A percentile compares a stretch with the other conserved stretches of the same genome.
Conservation (phyloP, 306 rosid genomes). For the Nissolia schottii region DNA sequence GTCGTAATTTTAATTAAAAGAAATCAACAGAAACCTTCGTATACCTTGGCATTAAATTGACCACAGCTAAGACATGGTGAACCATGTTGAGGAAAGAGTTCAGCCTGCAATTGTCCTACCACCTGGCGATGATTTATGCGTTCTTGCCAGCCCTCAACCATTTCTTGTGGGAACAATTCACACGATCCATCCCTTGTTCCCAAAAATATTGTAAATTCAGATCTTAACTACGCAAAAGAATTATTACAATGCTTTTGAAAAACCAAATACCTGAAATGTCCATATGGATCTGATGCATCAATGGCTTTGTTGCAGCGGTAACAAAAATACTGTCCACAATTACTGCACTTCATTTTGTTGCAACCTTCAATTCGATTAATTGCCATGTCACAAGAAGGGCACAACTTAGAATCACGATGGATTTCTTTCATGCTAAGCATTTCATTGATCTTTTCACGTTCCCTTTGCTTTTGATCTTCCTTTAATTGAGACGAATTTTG, state of each 20-base stretch:
- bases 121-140: slow-evolving; percentile 58
- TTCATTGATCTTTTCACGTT: slow-evolving; percentile 72
- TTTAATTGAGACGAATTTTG: slow-evolving; percentile 58
- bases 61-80: slow-evolving; percentile 70
- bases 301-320: slow-evolving; percentile 72
- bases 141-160: slow-evolving; percentile 58
- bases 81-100: slow-evolving; percentile 38
- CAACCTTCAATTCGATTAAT: slow-evolving; percentile 81
- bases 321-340: slow-evolving; percentile 80
- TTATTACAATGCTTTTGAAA: slow-evolving; percentile 1
- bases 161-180: slow-evolving; percentile 71
- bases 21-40: slow-evolving; percentile 22
- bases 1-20: background rate
- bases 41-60: slow-evolving; percentile 86
- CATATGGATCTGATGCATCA: slow-evolving; percentile 61
- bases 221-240: slow-evolving; percentile 14
- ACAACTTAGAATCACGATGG: slow-evolving; percentile 71
- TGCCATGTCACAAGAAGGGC: slow-evolving; percentile 84
- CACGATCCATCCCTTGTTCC: slow-evolving; percentile 61
- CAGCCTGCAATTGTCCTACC: slow-evolving; percentile 59
- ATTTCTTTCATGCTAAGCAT: slow-evolving; percentile 69
- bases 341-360: slow-evolving; percentile 84
- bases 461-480: slow-evolving; percentile 53
- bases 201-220: background rate
- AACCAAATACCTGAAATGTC: slow-evolving; percentile 60